These are phyloP conservation scores for Uronychia binucleata DNA, from an alignment of 73 alveolate species.

Conservation along the genomic window DNA sequence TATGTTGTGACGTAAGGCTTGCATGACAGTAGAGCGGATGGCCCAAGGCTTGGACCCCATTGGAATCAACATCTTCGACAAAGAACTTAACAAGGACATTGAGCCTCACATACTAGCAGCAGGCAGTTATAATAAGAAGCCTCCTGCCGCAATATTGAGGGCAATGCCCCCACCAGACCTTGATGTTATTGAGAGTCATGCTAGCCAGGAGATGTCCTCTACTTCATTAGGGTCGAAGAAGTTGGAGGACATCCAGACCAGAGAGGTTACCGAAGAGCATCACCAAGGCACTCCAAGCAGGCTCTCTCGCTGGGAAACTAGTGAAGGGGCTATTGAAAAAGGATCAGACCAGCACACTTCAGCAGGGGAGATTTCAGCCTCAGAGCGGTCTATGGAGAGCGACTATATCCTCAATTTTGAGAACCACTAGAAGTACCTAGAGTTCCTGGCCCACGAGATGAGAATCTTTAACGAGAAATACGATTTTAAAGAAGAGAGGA, in stretches of 20 bases:
- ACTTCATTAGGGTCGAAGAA: not conserved
- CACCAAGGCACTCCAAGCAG: not conserved
- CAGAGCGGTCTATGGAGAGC: not conserved
- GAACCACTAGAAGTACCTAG: not conserved
- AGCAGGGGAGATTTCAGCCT: conserved; percentile 46
- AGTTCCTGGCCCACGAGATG: not conserved
- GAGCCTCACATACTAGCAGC: not conserved
- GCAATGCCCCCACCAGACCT: conserved; percentile 34
- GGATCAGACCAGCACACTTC: too few species aligned
- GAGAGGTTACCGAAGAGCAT: not conserved
- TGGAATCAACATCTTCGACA: not conserved
- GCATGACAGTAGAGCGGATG: not conserved
- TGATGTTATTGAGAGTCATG: conserved; percentile 51
- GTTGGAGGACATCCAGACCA: too few species aligned
- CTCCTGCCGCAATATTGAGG: not conserved
- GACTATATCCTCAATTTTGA: not conserved
- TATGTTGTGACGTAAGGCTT: not conserved
- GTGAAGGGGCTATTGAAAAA: not conserved
- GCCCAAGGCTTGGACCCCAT: not conserved
- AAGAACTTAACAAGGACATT: not conserved
- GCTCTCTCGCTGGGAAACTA: not conserved
- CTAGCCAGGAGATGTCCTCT: conserved; percentile 32
- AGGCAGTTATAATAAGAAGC: not conserved
- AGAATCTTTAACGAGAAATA: not conserved
- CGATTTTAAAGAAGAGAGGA: conserved; percentile 11